Evolutionary conservation across 2,329 filamentous ascomycete genomes (phyloP), one percentile per base, ranked within the genome.

Genomic region (Trichoderma cornu-damae): DNA sequence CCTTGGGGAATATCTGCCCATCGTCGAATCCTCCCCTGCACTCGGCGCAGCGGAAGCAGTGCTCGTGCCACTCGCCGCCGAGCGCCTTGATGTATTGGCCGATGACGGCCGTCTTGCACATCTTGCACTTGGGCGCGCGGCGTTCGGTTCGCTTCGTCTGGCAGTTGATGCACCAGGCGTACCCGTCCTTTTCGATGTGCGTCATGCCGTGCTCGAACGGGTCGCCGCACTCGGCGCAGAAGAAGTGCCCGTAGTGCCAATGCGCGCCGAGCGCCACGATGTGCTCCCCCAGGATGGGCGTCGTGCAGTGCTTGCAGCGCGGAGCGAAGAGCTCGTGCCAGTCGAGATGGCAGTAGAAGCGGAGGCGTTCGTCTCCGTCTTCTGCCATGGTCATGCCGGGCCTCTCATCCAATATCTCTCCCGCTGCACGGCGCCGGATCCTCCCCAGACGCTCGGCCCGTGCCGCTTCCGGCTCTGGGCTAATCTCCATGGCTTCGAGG

Each of bases 261-360:
- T 96, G 91, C n/a, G 87, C 84, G 1, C 94, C 94, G 57, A 96
- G 90, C 1, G 94, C 94, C 12, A 96, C 87, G 30, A 96, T 86
- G 64, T 97, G 90, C 73, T 97, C 92, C 40, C 92, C 92, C 64
- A 97, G 86, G 67, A 99, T 99, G 3, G 94, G 93, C 6, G 94
- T 99, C 71, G 88, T 91, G 81, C 94, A 99, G 71, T 89, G 91
- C 75, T 94, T 94, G 80, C 94, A 99, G 40, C 90, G 85, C 4
- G 94, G 94, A 30, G 89, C 91, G 73, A 90, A 99, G 54, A 88
- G 78, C 73, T 99, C 94, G 72, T 99, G 94, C 83, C 92, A 99
- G 76, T 99, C 94, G n/a, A 99, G 82, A 70, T 97, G 93, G 73
- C 94, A 99, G 76, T 89, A 99, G 80, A 97, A 97, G 9, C 93